Conservation (phyloP, 2,329 filamentous ascomycete species). For the Aspergillus ibericus region DNA sequence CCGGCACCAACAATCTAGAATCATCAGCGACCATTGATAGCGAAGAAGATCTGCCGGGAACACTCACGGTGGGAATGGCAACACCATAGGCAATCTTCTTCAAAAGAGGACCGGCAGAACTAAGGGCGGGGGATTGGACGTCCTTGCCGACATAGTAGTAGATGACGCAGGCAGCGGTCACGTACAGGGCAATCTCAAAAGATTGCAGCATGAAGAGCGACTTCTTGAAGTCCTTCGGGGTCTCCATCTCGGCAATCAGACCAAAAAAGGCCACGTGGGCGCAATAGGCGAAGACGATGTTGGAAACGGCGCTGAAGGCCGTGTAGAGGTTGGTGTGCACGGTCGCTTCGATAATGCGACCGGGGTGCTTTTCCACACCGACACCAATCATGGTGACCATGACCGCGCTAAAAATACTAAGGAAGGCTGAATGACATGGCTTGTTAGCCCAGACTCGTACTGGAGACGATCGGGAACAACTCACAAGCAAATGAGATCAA, state of each 20-base stretch:
- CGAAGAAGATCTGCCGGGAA: not conserved
- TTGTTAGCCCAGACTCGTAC: not conserved
- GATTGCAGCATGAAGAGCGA: conserved; percentile 61
- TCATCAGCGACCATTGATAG: not conserved
- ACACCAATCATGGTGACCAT: conserved; percentile 67
- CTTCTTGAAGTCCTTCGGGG: conserved; percentile 60
- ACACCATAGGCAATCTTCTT: conserved; percentile 66
- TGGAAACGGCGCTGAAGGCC: conserved; percentile 49
- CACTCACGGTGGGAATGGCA: conserved; percentile 58
- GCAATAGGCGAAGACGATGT: conserved; percentile 6
- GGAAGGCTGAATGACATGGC: conserved; percentile 49
- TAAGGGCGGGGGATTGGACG: conserved; percentile 65
- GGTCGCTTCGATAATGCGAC: conserved; percentile 36
- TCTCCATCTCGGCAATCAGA: conserved; percentile 63
- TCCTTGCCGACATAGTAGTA: conserved; percentile 63
- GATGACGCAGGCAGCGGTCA: conserved; percentile 64
- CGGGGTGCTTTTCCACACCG: conserved; percentile 51
- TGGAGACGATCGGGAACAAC: conserved; percentile 1
- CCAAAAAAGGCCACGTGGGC: conserved; percentile 66
- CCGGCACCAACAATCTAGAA: conserved; percentile 63
- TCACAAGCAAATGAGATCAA: conserved; percentile 60
- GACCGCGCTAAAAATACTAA: conserved; percentile 65
- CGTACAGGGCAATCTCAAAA: conserved; percentile 60
- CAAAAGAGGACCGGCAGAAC: conserved; percentile 56
- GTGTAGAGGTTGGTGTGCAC: conserved; percentile 51